Evolutionary conservation across 176 grass and related monocot species (phyloP).

Genomic region (Bromus sterilis): DNA sequence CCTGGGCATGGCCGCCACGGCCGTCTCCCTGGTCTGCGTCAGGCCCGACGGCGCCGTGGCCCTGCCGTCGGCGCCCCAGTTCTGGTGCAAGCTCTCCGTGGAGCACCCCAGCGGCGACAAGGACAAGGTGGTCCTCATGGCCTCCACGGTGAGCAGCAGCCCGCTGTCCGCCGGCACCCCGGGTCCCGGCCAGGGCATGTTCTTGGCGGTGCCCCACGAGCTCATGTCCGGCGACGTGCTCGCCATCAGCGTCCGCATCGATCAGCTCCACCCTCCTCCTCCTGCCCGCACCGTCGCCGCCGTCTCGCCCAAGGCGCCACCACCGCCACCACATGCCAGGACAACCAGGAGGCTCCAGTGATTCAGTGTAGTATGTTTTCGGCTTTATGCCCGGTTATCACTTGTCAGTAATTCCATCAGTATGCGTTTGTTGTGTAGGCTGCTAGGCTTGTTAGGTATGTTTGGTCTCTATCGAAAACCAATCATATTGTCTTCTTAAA

Average conservation of each 20-base stretch:
- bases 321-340: neutral
- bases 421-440: neutral
- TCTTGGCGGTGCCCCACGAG: neutral
- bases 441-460: neutral
- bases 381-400: neutral
- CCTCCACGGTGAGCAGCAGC: neutral
- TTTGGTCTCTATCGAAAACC: neutral
- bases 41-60: neutral
- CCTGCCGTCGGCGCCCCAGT: neutral
- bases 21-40: neutral
- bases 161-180: neutral
- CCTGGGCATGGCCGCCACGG: neutral
- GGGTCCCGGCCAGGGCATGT: neutral
- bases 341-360: neutral
- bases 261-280: neutral
- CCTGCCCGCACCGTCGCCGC: neutral
- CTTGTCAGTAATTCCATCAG: no score
- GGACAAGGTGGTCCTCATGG: neutral
- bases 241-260: conserved; percentile 3
- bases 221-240: neutral
- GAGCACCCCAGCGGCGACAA: neutral
- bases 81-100: conserved; percentile 2
- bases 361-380: neutral
- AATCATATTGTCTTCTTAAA: no score
- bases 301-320: neutral